phyloP scores from a whole-genome alignment of 2,329 filamentous ascomycete genomes.

The Claviceps sp. region DNA sequence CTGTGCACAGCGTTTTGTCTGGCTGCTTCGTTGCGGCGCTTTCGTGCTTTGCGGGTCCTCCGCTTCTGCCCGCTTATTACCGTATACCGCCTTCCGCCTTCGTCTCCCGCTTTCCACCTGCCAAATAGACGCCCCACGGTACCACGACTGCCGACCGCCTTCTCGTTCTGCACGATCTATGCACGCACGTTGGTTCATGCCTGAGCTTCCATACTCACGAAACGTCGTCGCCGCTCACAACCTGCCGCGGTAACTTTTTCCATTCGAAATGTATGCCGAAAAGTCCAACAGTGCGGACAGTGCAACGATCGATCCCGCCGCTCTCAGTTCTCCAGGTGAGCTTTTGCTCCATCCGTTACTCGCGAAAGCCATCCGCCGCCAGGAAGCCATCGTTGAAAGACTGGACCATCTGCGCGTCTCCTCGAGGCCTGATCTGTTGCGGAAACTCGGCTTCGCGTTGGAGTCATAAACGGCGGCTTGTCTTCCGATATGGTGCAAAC shows the following conservation, averaged over 20 bases:
- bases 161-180: neutral
- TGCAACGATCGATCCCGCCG: constrained; percentile 84
- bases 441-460: neutral
- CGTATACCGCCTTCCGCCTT: neutral
- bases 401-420: neutral
- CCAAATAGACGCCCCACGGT: neutral
- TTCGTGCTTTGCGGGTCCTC: neutral
- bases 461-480: neutral
- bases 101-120: no score
- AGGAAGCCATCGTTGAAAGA: neutral
- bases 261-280: constrained; percentile 24
- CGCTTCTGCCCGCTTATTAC: neutral
- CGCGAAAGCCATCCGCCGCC: neutral
- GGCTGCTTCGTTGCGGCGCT: neutral
- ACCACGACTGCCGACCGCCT: neutral
- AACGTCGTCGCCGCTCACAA: constrained; percentile 34
- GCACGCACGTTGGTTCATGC: constrained; percentile 23
- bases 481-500: neutral
- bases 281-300: constrained; percentile 62
- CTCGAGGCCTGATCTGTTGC: neutral
- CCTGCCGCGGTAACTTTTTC: constrained; percentile 11
- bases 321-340: constrained; percentile 67
- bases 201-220: constrained; percentile 36
- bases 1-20: neutral
- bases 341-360: neutral